phyloP scores from a whole-genome alignment of 176 grass and related monocot species.

The Phoenix dactylifera region DNA sequence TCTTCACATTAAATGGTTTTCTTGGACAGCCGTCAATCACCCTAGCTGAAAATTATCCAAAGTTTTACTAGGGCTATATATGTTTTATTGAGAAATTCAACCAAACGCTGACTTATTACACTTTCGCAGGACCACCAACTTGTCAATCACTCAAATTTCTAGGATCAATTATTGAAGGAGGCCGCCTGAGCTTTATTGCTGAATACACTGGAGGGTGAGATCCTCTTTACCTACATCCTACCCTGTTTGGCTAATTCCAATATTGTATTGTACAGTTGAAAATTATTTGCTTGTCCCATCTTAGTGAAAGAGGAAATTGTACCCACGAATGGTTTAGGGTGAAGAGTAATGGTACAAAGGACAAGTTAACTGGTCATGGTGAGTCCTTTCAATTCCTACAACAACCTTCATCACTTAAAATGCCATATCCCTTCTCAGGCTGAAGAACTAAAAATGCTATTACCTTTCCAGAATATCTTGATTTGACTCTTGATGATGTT shows the following conservation, averaged over 20 bases:
- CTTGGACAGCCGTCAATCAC: neutral
- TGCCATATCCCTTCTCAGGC: neutral
- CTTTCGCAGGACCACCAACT: conserved; percentile 56
- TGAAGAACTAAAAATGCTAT: conserved; percentile 1
- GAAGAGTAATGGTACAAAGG: conserved; percentile 45
- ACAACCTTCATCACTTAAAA: conserved; percentile 18
- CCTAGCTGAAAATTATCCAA: neutral
- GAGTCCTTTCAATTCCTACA: conserved; percentile 23
- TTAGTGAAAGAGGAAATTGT: conserved; percentile 76
- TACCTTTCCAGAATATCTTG: conserved; percentile 50
- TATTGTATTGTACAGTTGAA: neutral
- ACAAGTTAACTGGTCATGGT: conserved; percentile 55
- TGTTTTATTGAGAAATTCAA: conserved; percentile 1
- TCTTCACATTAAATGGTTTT: no score
- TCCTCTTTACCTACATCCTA: no score
- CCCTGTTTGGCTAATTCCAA: no score
- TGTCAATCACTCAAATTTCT: conserved; percentile 61
- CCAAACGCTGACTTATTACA: conserved; percentile 6
- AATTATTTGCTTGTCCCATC: conserved; percentile 24
- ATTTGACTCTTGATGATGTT: conserved; percentile 69
- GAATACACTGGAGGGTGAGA: conserved; percentile 79
- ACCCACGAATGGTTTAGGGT: conserved; percentile 78
- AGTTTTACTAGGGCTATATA: conserved; percentile 2
- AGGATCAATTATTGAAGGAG: conserved; percentile 73
- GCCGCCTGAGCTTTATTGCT: conserved; percentile 52